These are phyloP conservation scores for Candida succiphila DNA, from an alignment of 805 yeast genomes.

Conservation along the genomic window DNA sequence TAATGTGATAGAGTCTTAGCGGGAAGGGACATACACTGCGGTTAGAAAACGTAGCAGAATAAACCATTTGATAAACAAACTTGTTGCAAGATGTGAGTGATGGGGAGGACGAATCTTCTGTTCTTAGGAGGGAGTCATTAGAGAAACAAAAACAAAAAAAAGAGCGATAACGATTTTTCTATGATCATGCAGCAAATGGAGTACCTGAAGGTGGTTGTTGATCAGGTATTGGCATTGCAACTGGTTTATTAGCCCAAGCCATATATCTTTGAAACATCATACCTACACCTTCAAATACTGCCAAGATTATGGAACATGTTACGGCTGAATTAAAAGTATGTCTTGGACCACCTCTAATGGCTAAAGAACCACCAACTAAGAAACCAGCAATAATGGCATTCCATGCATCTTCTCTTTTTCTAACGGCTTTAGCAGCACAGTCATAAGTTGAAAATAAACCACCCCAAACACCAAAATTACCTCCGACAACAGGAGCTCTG, in stretches of 20 bases:
- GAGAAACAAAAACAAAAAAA: background rate
- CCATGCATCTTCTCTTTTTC: constrained; percentile 98
- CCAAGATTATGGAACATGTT: constrained; percentile 93
- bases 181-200: constrained; percentile 14
- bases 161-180: background rate
- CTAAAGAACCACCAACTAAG: constrained; percentile 95
- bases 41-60: too few relatives aligned
- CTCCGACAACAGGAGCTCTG: constrained; percentile 97
- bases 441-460: constrained; percentile 93
- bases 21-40: too few relatives aligned
- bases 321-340: constrained; percentile 95
- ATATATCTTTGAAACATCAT: constrained; percentile 86
- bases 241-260: constrained; percentile 74
- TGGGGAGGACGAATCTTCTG: too few relatives aligned
- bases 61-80: too few relatives aligned
- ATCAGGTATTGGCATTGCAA: constrained; percentile 50
- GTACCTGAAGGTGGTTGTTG: constrained; percentile 22
- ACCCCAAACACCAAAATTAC: constrained; percentile 99
- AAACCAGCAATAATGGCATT: constrained; percentile 97
- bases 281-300: constrained; percentile 97
- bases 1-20: too few relatives aligned
- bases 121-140: background rate
- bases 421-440: constrained; percentile 88
- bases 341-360: constrained; percentile 98
- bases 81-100: too few relatives aligned